phyloP scores from a whole-genome alignment of 495 filamentous ascomycete genomes.

The Penicillium verhagenii region DNA sequence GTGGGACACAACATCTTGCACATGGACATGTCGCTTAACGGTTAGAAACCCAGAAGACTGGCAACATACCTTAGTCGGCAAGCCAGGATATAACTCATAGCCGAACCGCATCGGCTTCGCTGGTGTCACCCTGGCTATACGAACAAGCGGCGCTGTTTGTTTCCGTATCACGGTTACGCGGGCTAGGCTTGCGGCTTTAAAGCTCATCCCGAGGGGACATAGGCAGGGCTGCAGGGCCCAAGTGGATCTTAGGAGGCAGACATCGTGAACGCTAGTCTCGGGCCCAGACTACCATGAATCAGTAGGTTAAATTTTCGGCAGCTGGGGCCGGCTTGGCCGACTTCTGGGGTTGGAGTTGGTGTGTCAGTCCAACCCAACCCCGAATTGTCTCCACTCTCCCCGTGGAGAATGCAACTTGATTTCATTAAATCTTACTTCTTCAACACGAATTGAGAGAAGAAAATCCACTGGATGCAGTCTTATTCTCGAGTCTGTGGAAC shows the following conservation, averaged over 20 bases:
- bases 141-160: background rate
- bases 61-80: background rate
- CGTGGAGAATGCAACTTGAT: background rate
- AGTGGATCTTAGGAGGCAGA: background rate
- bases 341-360: background rate
- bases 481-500: background rate
- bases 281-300: background rate
- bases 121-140: background rate
- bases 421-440: background rate
- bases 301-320: conserved; percentile 4
- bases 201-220: conserved; percentile 1
- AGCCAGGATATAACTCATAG: background rate
- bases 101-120: conserved; percentile 5
- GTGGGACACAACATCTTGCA: background rate
- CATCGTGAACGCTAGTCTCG: background rate
- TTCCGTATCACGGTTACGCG: background rate
- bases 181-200: background rate
- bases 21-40: background rate
- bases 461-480: background rate
- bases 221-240: background rate
- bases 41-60: background rate
- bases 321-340: conserved; percentile 10
- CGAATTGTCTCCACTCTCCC: background rate
- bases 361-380: background rate
- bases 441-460: background rate